A percentile compares a stretch with the other conserved stretches of the same genome.
Conservation (phyloP, 2,329 filamentous ascomycete species). For the Diaporthe citri region DNA sequence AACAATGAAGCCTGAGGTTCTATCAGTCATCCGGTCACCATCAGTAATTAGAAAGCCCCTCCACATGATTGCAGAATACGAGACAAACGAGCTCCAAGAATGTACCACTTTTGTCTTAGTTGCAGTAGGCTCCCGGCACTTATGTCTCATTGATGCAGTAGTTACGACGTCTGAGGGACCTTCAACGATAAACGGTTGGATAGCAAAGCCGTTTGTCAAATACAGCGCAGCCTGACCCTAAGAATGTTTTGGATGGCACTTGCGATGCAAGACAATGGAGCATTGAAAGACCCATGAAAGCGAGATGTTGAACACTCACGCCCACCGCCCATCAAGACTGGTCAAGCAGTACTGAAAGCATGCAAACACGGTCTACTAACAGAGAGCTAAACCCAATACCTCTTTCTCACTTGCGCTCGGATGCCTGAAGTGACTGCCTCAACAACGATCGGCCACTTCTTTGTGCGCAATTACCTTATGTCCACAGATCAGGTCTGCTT, state of each 20-base stretch:
- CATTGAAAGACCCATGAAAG: background rate
- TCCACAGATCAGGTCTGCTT: background rate
- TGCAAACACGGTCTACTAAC: too few relatives aligned
- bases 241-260: too few relatives aligned
- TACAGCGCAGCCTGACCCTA: background rate
- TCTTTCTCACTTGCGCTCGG: too few relatives aligned
- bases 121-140: background rate
- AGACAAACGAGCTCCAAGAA: background rate
- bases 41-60: too few relatives aligned
- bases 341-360: too few relatives aligned
- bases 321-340: too few relatives aligned
- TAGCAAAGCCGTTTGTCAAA: background rate
- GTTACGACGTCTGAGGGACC: background rate
- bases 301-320: too few relatives aligned
- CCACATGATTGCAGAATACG: background rate
- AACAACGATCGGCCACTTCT: background rate
- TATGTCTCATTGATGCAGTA: background rate
- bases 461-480: too few relatives aligned
- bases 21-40: too few relatives aligned
- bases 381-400: background rate
- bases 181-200: background rate
- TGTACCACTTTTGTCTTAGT: background rate
- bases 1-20: background rate
- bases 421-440: background rate
- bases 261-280: background rate